Base-by-base conservation (phyloP, 1,139 yeast species). In the Taphrina confusa region DNA sequence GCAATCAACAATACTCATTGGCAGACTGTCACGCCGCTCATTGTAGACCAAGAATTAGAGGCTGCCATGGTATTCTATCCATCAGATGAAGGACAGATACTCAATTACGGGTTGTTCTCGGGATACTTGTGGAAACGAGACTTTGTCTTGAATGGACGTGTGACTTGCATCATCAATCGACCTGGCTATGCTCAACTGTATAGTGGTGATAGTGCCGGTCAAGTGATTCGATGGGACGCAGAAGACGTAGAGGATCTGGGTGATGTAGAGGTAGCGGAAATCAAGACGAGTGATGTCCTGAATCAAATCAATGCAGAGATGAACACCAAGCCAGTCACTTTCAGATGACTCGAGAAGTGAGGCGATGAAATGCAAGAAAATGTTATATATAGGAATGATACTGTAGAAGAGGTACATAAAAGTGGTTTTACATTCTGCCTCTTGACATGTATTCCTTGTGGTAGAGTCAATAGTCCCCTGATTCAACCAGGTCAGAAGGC, bases 11-110 rank as follows among this genome's bases (percentile, higher is more conserved):
- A 87, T 69, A 81, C 83, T 65, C 81, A 57, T 67, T 77, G 62
- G 39, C 78, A 65, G 73, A 78, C 66, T 0, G 65, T 75, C 9
- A 75, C 74, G 58, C 76, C 78, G 28, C 69, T 74, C 45, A 75
- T 80, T 50, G 65, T 70, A 23, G 74, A 77, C 1, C 63, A 67
- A 4, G 70, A 68, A 12, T 76, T 78, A 20, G 81, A 79, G 62
- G 68, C 79, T 37, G 85, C 82, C 63, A 79, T 82, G 67, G 71
- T 87, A 45, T 74, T 88, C 69, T 82, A 82, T 66, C 89, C 94
- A 2, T 80, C 92, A 0, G 96, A 90, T 68, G 83, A 79, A 63
- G 94, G 95, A 3, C 95, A 89, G 66, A 73, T 90, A 0, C 78
- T 84, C 54, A 78, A 88, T 51, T 85, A 78, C 66, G 76, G 87